Evolutionary conservation across 192 early-diverging fungal genomes (phyloP).

Genomic region (Rhizophagus clarus): DNA sequence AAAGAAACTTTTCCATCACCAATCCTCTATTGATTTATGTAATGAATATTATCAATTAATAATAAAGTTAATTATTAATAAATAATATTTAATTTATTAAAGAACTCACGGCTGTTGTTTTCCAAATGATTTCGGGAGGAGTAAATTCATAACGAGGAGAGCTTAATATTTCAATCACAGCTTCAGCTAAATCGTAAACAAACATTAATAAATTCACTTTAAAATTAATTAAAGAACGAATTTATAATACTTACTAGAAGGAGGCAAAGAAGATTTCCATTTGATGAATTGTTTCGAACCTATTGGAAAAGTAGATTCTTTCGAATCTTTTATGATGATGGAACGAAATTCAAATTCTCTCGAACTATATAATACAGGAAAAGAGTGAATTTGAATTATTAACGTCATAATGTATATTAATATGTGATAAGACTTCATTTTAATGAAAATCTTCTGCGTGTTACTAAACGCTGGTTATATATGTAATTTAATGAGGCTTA

Average conservation of each 20-base stretch:
- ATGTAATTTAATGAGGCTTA: too few species aligned
- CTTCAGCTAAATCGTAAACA: not conserved
- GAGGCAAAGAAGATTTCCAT: conserved; percentile 2
- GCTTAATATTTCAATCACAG: conserved; percentile 3
- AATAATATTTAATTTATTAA: not conserved
- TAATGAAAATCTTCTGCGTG: too few species aligned
- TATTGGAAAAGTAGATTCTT: not conserved
- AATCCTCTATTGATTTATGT: not conserved
- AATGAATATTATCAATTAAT: not conserved
- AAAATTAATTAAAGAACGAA: not conserved
- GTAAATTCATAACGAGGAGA: not conserved
- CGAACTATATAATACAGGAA: not conserved
- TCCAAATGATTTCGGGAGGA: conserved; percentile 17
- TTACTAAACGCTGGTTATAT: too few species aligned
- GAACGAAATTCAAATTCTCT: conserved; percentile 5
- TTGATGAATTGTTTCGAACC: not conserved
- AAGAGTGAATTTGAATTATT: not conserved
- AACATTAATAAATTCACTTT: not conserved
- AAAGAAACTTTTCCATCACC: not conserved
- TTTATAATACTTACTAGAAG: not conserved
- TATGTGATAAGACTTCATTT: too few species aligned
- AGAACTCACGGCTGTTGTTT: conserved; percentile 15
- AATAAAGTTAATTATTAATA: not conserved
- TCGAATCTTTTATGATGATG: not conserved
- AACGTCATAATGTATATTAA: too few species aligned